Conservation (phyloP, 2,329 filamentous ascomycete species). For the Pestalotiopsis sp. region DNA sequence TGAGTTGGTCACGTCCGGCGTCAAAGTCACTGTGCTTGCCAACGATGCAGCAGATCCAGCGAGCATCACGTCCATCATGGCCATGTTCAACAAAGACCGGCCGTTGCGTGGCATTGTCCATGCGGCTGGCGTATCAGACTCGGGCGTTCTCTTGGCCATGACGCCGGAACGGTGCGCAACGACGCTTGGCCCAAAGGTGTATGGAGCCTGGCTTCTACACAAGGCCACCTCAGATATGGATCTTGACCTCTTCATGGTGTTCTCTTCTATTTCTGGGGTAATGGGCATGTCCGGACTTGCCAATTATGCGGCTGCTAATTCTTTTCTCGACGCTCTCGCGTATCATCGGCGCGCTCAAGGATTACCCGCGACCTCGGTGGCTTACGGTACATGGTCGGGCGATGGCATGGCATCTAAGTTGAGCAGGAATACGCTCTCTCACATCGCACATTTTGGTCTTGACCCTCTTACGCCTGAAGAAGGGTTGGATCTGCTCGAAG, state of each 20-base stretch:
- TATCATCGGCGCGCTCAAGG: slow-evolving; percentile 22
- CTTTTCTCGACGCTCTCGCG: slow-evolving; percentile 27
- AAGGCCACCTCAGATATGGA: slow-evolving; percentile 26
- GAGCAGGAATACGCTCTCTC: slow-evolving; percentile 18
- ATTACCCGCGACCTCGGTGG: slow-evolving; percentile 29
- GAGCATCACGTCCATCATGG: slow-evolving; percentile 24
- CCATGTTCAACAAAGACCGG: slow-evolving; percentile 23
- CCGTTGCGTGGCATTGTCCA: slow-evolving; percentile 35
- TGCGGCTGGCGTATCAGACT: slow-evolving; percentile 30
- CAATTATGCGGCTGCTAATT: slow-evolving; percentile 30
- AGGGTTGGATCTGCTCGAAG: slow-evolving; percentile 24
- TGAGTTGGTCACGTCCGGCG: slow-evolving; percentile 25
- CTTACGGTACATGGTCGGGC: slow-evolving; percentile 31
- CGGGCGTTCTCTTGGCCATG: slow-evolving; percentile 29
- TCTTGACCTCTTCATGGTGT: slow-evolving; percentile 29
- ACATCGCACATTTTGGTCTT: slow-evolving; percentile 28
- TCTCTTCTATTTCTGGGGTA: slow-evolving; percentile 32
- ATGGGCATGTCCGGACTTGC: slow-evolving; percentile 28
- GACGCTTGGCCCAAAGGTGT: slow-evolving; percentile 26
- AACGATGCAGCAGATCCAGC: slow-evolving; percentile 27
- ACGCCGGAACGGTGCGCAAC: slow-evolving; percentile 27
- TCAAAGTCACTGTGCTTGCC: slow-evolving; percentile 25
- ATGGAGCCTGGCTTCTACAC: slow-evolving; percentile 30
- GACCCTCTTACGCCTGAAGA: slow-evolving; percentile 21
- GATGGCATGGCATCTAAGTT: slow-evolving; percentile 31